Evolutionary conservation across 208 protist species (phyloP).

Genomic region (Leishmania tropica): DNA sequence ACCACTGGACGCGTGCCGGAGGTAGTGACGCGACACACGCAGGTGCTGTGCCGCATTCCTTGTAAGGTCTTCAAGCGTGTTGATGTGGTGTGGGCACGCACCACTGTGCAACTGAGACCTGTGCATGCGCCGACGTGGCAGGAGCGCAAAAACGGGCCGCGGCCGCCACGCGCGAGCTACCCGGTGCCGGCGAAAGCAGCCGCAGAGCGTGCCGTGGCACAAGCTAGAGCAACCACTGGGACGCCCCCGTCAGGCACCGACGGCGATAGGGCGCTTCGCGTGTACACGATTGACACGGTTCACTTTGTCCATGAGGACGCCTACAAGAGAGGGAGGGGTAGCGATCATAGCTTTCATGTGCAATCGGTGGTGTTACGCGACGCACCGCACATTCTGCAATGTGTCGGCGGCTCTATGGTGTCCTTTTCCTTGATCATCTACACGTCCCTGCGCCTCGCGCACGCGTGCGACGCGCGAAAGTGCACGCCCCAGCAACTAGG

Average conservation of each 20-base stretch:
- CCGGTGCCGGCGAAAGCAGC: neutral
- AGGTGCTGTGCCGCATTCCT: conserved; percentile 39
- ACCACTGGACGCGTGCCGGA: conserved; percentile 26
- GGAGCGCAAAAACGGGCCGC: neutral
- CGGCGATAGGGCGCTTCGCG: neutral
- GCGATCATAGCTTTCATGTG: conserved; percentile 66
- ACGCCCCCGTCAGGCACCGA: neutral
- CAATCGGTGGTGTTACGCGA: conserved; percentile 69
- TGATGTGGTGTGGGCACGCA: conserved; percentile 70
- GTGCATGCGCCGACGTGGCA: conserved; percentile 1
- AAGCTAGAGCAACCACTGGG: too few species aligned
- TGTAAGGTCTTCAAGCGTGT: conserved; percentile 60
- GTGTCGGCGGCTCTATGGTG: conserved; percentile 78
- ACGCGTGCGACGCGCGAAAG: conserved; percentile 4
- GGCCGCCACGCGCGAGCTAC: neutral
- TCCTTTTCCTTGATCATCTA: conserved; percentile 65
- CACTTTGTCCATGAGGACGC: conserved; percentile 81
- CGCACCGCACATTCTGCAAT: conserved; percentile 57
- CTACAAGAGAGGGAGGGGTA: conserved; percentile 27
- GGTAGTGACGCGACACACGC: conserved; percentile 35
- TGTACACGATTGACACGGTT: conserved; percentile 55
- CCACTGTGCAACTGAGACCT: conserved; percentile 33
- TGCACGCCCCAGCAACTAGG: neutral
- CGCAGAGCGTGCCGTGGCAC: neutral
- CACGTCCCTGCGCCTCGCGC: conserved; percentile 22